phyloP scores from a whole-genome alignment of 176 grass and related monocot species.

The Sorghum bicolor region DNA sequence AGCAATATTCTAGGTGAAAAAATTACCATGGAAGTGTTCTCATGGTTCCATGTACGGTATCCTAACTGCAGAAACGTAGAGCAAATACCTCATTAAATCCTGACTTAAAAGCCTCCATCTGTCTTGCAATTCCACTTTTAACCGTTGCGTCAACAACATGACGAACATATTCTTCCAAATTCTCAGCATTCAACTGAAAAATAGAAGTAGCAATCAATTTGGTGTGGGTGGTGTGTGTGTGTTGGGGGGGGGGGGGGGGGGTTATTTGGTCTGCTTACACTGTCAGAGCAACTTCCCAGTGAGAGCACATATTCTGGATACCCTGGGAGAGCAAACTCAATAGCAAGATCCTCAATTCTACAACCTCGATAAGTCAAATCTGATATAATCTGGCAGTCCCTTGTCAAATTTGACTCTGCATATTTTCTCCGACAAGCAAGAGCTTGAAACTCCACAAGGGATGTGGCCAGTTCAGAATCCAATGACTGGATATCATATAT shows the following conservation, averaged over 20 bases:
- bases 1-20: neutral
- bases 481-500: slow-evolving; percentile 77
- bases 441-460: slow-evolving; percentile 74
- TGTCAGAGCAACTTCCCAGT: slow-evolving; percentile 33
- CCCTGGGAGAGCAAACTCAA: slow-evolving; percentile 88
- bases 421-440: slow-evolving; percentile 63
- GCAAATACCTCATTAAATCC: slow-evolving; percentile 93
- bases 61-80: neutral
- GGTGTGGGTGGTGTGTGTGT: neutral
- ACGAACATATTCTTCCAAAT: slow-evolving; percentile 81
- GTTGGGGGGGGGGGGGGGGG: neutral
- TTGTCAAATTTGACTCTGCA: slow-evolving; percentile 41
- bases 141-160: slow-evolving; percentile 67
- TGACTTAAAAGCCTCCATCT: slow-evolving; percentile 81
- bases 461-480: slow-evolving; percentile 57
- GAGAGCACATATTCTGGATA: slow-evolving; percentile 71
- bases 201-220: slow-evolving; percentile 13
- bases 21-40: neutral
- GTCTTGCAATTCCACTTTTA: slow-evolving; percentile 66
- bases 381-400: slow-evolving; percentile 34
- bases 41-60: neutral
- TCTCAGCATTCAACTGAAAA: slow-evolving; percentile 69
- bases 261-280: slow-evolving; percentile 39
- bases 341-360: slow-evolving; percentile 70
- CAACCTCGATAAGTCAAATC: slow-evolving; percentile 72